A percentile compares a stretch with the other conserved stretches of the same genome.
Conservation (phyloP, 179 eudicot genomes). For the Drosera spatulata region DNA sequence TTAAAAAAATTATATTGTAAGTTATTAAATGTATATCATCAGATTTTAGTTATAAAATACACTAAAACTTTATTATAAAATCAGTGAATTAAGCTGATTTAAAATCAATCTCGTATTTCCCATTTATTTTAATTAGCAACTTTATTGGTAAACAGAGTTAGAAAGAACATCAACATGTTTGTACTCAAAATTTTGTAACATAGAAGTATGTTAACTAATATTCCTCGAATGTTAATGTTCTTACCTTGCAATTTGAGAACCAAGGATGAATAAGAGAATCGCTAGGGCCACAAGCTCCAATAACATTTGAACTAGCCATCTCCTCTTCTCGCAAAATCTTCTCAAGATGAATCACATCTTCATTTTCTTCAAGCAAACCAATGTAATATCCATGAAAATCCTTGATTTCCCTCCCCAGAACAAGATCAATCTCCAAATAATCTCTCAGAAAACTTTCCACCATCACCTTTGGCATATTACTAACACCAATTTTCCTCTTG, state of each 20-base stretch:
- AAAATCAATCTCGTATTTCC: no score
- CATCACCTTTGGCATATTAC: slow-evolving; percentile 52
- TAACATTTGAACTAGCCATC: slow-evolving; percentile 11
- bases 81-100: no score
- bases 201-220: no score
- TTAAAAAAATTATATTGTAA: no score
- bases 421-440: slow-evolving; percentile 48
- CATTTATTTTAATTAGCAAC: no score
- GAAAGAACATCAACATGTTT: no score
- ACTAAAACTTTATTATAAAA: no score
- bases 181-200: no score
- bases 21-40: no score
- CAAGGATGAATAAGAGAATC: slow-evolving; percentile 28
- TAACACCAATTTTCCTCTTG: slow-evolving; percentile 42
- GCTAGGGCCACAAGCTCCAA: slow-evolving; percentile 38
- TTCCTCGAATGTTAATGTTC: background rate
- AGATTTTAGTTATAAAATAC: no score
- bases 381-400: slow-evolving; percentile 7
- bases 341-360: background rate
- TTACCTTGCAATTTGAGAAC: slow-evolving; percentile 47
- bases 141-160: no score
- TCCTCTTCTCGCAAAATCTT: slow-evolving; percentile 12
- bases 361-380: slow-evolving; percentile 17
- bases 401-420: slow-evolving; percentile 43
- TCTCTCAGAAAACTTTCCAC: slow-evolving; percentile 55